Base-by-base conservation (phyloP, 2,329 filamentous ascomycete species). In the Aureobasidium musti region DNA sequence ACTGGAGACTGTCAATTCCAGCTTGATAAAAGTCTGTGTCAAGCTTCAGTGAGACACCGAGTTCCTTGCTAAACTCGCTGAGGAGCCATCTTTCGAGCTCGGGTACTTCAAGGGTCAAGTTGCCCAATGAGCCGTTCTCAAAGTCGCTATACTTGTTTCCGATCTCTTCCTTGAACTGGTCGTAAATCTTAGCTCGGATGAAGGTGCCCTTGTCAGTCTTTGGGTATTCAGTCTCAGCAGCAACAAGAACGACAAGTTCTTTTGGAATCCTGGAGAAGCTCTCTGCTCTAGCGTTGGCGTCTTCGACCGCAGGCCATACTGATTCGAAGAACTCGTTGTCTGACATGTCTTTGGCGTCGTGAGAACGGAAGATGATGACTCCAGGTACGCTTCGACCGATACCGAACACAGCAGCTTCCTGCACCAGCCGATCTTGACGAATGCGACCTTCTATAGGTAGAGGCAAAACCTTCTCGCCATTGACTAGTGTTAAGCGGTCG, bases 1-100 rank as follows among this genome's bases (percentile, higher is more conserved):
- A 83, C 68, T 86, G 83, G 26, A 88, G 74, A 63, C 82, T 86
- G 72, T 89, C 87, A 2, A 88, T 77, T 0, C 86, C 86, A 0
- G 80, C 75, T 0, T 79, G 75, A 71, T 88, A 89, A 71, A 89
- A 84, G 71, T 89, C 87, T 0, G 81, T 79, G 21, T 70, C 60
- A 41, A 52, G 23, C 23, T 67, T 37, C 4, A 76, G 68, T 2
- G 70, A 57, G 10, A 73, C 67, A 2, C 67, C 67, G 7, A 74
- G 71, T n/a, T 75, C 70, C 2, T 71, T 60, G 3, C 57, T 21
- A 82, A 80, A 53, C 77, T 67, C 70, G 33, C 33, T 50, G 60
- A 74, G 30, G 69, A 61, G 71, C 71, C 71, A 77, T 0, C 70
- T 63, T 66, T 79, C 76, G 14, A 79, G 71, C 50, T 75, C 76